Percentiles rank a stretch among this genome's conserved stretches.
These are phyloP conservation scores for Friedmanniomyces endolithicus DNA, from an alignment of 495 filamentous ascomycete species.

Conservation along the genomic window DNA sequence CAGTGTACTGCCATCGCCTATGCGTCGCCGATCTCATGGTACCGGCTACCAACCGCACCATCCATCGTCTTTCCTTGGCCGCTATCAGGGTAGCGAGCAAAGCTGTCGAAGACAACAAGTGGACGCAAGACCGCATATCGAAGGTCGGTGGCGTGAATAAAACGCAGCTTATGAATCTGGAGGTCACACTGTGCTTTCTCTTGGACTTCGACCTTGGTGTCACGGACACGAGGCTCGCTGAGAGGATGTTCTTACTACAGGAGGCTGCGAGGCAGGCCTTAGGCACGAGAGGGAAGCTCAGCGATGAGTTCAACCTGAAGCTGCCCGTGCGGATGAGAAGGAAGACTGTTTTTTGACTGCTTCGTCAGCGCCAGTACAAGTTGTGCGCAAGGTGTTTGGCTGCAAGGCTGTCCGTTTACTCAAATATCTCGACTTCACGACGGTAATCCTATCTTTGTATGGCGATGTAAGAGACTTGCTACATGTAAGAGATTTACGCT, in stretches of 20 bases:
- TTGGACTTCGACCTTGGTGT: constrained; percentile 29
- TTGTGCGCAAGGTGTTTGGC: background rate
- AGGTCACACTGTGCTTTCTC: constrained; percentile 51
- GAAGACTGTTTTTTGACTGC: background rate
- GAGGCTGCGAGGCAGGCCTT: constrained; percentile 18
- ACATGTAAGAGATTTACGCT: too few relatives aligned
- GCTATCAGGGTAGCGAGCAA: constrained; percentile 83
- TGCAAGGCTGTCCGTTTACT: too few relatives aligned
- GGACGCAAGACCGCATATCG: constrained; percentile 69
- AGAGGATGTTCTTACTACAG: constrained; percentile 17
- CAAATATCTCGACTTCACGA: too few relatives aligned
- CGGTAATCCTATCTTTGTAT: too few relatives aligned
- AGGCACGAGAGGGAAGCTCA: constrained; percentile 9
- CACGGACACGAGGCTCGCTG: constrained; percentile 7
- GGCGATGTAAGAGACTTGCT: too few relatives aligned
- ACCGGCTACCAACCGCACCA: constrained; percentile 65
- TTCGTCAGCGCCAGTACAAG: background rate
- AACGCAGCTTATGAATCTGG: constrained; percentile 63
- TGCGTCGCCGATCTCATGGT: constrained; percentile 59
- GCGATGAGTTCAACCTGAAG: constrained; percentile 16
- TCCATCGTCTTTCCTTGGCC: constrained; percentile 76
- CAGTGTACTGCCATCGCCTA: constrained; percentile 75
- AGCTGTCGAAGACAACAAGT: constrained; percentile 78
- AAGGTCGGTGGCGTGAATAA: constrained; percentile 82
- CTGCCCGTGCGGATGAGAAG: constrained; percentile 17